Conservation (phyloP, 768 basidiomycete species). For the Boletus pseudopeckii region DNA sequence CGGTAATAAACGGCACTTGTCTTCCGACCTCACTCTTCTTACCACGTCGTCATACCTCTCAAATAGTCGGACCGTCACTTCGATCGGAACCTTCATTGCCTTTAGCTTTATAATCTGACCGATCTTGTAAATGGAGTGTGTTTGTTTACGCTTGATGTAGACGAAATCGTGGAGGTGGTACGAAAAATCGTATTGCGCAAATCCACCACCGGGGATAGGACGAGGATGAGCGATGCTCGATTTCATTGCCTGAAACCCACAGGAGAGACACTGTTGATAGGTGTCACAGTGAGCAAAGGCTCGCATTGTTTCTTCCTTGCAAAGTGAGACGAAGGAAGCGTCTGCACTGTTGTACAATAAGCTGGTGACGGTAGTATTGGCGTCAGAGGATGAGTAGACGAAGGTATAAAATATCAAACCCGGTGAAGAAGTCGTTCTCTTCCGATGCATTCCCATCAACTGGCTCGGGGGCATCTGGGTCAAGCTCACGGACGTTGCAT, state of each 20-base stretch:
- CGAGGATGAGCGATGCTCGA: slow-evolving; percentile 24
- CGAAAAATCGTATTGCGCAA: slow-evolving; percentile 38
- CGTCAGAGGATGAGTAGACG: neutral
- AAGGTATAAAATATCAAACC: slow-evolving; percentile 36
- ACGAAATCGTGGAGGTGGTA: slow-evolving; percentile 65
- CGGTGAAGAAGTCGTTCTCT: slow-evolving; percentile 52
- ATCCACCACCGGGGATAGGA: slow-evolving; percentile 32
- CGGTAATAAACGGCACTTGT: slow-evolving; percentile 15
- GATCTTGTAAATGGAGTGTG: slow-evolving; percentile 40
- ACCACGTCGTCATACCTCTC: slow-evolving; percentile 45
- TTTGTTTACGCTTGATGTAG: slow-evolving; percentile 42
- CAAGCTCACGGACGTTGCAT: slow-evolving; percentile 48
- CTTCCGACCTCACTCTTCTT: slow-evolving; percentile 14
- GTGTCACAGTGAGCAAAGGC: slow-evolving; percentile 30
- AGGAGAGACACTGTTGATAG: slow-evolving; percentile 48
- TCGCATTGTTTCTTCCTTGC: slow-evolving; percentile 30
- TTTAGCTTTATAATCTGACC: slow-evolving; percentile 51
- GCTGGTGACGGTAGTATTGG: slow-evolving; percentile 29
- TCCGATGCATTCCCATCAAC: slow-evolving; percentile 38
- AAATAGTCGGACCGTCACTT: slow-evolving; percentile 41
- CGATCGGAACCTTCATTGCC: slow-evolving; percentile 18
- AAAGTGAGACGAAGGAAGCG: slow-evolving; percentile 45
- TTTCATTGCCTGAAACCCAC: slow-evolving; percentile 35
- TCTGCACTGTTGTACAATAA: slow-evolving; percentile 49
- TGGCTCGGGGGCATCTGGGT: slow-evolving; percentile 43